Conservation (phyloP, 2,329 filamentous ascomycete species). For the Canariomyces notabilis region DNA sequence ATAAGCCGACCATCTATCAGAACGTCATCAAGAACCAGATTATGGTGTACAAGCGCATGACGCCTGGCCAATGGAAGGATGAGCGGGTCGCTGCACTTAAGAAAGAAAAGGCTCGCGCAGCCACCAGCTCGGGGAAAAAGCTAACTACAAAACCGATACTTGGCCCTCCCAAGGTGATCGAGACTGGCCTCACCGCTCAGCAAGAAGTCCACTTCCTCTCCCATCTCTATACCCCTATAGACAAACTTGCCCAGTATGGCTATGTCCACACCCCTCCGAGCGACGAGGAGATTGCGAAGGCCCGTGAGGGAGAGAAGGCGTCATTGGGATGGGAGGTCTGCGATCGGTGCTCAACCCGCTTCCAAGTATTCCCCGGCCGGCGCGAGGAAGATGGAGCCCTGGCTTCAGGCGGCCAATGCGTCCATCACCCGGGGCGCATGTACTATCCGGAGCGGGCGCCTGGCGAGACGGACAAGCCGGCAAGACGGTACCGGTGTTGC, state of each 20-base stretch:
- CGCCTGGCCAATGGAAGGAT: slow-evolving; percentile 63
- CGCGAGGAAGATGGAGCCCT: slow-evolving; percentile 71
- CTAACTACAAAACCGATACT: slow-evolving; percentile 31
- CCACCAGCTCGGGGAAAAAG: slow-evolving; percentile 12
- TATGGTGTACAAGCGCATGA: slow-evolving; percentile 70
- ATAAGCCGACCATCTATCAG: slow-evolving; percentile 66
- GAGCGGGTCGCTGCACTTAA: slow-evolving; percentile 40
- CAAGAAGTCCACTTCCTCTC: slow-evolving; percentile 64
- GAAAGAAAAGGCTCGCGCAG: slow-evolving; percentile 17
- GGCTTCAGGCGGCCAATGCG: slow-evolving; percentile 71
- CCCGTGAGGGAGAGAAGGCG: slow-evolving; percentile 58
- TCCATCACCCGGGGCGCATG: slow-evolving; percentile 71
- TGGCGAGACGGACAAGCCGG: slow-evolving; percentile 51
- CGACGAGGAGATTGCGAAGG: slow-evolving; percentile 59
- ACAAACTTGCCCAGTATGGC: slow-evolving; percentile 60
- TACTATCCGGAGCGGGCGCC: slow-evolving; percentile 54
- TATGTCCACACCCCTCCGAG: slow-evolving; percentile 70
- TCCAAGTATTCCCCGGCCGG: slow-evolving; percentile 87
- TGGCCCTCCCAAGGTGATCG: slow-evolving; percentile 47
- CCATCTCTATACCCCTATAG: slow-evolving; percentile 58
- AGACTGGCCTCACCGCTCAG: slow-evolving; percentile 61
- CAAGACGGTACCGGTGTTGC: slow-evolving; percentile 73
- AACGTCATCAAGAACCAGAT: slow-evolving; percentile 83
- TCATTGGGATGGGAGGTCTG: slow-evolving; percentile 80
- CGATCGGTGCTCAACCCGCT: slow-evolving; percentile 78